Evolutionary conservation across 495 filamentous ascomycete genomes (phyloP).

Genomic region (Beverwykella pulmonaria): DNA sequence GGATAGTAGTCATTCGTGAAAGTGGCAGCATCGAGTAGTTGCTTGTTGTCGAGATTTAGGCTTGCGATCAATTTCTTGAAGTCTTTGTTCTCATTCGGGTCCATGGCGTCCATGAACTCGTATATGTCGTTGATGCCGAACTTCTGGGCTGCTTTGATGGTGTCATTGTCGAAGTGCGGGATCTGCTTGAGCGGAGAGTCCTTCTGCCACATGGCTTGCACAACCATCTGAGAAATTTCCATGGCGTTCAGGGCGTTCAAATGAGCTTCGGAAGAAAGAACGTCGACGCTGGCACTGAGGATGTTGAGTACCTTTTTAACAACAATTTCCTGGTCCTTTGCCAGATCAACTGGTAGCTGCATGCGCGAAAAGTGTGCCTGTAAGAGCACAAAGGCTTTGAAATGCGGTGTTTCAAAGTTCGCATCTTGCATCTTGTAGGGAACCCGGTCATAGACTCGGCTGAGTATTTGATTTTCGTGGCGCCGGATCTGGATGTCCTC

Average conservation of each 20-base stretch:
- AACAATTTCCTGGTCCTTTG: slow-evolving; percentile 92
- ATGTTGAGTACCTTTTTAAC: slow-evolving; percentile 83
- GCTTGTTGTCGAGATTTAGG: slow-evolving; percentile 75
- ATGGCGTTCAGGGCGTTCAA: slow-evolving; percentile 97
- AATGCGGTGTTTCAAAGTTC: slow-evolving; percentile 90
- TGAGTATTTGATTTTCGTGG: slow-evolving; percentile 86
- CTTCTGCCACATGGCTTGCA: slow-evolving; percentile 98
- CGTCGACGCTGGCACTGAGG: slow-evolving; percentile 89
- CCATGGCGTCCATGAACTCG: slow-evolving; percentile 99
- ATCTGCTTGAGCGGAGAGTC: slow-evolving; percentile 98
- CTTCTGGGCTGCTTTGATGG: slow-evolving; percentile 80
- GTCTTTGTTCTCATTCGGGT: slow-evolving; percentile 82
- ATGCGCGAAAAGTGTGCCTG: slow-evolving; percentile 98
- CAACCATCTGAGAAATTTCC: slow-evolving; percentile 99
- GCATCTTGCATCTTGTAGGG: slow-evolving; percentile 91
- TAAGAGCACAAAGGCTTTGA: slow-evolving; percentile 94
- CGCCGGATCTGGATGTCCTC: slow-evolving; percentile 92
- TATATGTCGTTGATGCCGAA: slow-evolving; percentile 87
- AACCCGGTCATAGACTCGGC: slow-evolving; percentile 88
- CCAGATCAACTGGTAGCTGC: slow-evolving; percentile 94
- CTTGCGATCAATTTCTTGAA: slow-evolving; percentile 74
- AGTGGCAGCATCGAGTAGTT: slow-evolving; percentile 82
- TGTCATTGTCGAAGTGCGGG: slow-evolving; percentile 84
- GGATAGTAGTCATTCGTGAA: slow-evolving; percentile 99
- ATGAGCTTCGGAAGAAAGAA: slow-evolving; percentile 93